Conservation (phyloP, 139 green algal species). For the Volvox africanus region DNA sequence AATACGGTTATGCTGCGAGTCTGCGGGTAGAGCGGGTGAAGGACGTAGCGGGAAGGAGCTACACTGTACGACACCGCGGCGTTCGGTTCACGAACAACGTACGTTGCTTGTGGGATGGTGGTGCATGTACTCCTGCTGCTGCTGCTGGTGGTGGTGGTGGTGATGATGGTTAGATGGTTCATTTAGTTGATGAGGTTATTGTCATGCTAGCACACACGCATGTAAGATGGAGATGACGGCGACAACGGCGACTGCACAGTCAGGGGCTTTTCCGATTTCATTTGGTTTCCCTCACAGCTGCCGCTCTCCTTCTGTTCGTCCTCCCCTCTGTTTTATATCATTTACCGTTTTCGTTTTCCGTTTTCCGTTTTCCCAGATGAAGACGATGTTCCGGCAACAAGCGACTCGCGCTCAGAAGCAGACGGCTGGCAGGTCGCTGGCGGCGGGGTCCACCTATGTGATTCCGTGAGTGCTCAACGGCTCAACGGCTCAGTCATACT, state of each 20-base stretch:
- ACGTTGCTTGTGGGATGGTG: no score
- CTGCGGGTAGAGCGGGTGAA: no score
- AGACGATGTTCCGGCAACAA: slow-evolving; percentile 84
- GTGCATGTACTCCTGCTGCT: no score
- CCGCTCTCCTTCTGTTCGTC: neutral
- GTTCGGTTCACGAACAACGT: no score
- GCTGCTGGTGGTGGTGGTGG: no score
- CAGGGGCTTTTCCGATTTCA: neutral
- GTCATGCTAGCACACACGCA: no score
- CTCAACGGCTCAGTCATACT: neutral
- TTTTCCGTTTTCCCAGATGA: slow-evolving; percentile 51
- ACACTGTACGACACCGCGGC: no score
- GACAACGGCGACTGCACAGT: no score
- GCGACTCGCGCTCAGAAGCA: slow-evolving; percentile 65
- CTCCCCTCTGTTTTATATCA: neutral
- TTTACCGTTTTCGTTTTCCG: neutral
- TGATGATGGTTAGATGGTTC: neutral
- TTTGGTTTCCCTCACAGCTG: neutral
- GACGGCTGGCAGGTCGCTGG: slow-evolving; percentile 44
- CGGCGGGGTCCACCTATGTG: slow-evolving; percentile 45
- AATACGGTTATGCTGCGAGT: no score
- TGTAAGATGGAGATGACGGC: neutral
- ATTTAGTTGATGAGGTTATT: no score
- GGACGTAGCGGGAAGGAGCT: no score
- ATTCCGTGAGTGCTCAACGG: slow-evolving; percentile 43